Percentiles rank a stretch among this genome's conserved stretches.
Evolutionary conservation across 2,329 filamentous ascomycete species (phyloP).

Genomic region (Fusarium oxysporum): DNA sequence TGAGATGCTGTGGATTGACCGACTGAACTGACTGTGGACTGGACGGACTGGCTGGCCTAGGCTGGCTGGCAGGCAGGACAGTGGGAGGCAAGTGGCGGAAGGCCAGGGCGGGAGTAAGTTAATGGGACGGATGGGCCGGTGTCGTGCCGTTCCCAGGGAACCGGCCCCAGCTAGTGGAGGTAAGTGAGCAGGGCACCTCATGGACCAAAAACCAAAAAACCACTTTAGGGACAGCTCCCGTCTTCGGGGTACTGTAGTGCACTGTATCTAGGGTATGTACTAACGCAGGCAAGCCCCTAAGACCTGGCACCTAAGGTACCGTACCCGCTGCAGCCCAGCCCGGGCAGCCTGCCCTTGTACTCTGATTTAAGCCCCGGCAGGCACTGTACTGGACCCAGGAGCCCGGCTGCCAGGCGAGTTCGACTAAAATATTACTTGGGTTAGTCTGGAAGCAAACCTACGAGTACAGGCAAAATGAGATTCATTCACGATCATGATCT

Average conservation of each 20-base stretch:
- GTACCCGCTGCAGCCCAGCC: conserved; percentile 7
- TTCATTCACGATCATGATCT: not conserved
- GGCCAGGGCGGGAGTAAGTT: conserved; percentile 50
- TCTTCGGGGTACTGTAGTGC: conserved; percentile 8
- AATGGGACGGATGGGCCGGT: conserved; percentile 53
- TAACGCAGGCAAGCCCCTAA: not conserved
- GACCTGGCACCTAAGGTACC: conserved; percentile 4
- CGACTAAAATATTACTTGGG: not conserved
- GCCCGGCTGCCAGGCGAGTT: not conserved
- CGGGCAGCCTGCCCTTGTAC: not conserved
- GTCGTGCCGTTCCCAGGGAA: conserved; percentile 54
- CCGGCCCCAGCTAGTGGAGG: conserved; percentile 46
- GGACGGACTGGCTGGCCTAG: not conserved
- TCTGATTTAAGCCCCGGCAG: not conserved
- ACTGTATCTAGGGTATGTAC: conserved; percentile 1
- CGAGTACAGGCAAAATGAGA: not conserved
- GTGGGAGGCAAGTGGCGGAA: conserved; percentile 42
- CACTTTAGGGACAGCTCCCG: conserved; percentile 22
- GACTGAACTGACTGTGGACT: not conserved
- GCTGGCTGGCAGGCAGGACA: not conserved
- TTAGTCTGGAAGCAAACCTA: not conserved
- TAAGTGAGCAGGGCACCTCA: not conserved
- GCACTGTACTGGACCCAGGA: not conserved
- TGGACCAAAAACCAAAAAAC: conserved; percentile 25
- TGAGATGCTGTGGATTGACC: conserved; percentile 5